phyloP scores from a whole-genome alignment of 441 rosid species.

The Pelargonium citronellum region DNA sequence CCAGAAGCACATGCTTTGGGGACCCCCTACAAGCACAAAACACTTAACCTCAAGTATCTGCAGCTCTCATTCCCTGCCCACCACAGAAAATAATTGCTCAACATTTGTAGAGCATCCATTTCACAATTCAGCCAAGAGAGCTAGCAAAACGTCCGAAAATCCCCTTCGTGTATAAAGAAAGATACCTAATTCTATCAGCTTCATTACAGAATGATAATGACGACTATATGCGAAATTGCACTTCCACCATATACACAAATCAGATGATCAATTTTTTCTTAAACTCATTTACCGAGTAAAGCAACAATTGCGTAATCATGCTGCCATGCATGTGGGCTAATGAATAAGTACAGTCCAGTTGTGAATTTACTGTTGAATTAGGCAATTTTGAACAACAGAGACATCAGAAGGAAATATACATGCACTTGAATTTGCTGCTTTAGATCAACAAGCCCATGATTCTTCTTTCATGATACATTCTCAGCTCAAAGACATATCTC shows the following conservation, averaged over 20 bases:
- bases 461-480: background rate
- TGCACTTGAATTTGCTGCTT: background rate
- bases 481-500: background rate
- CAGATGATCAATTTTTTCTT: no score
- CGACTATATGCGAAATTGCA: background rate
- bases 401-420: background rate
- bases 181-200: no score
- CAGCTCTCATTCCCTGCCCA: no score
- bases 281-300: no score
- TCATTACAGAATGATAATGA: background rate
- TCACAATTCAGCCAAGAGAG: background rate
- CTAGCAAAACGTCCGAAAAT: background rate
- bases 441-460: constrained; percentile 1
- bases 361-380: background rate
- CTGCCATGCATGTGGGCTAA: no score
- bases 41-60: background rate
- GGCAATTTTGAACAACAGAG: background rate
- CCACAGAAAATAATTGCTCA: no score
- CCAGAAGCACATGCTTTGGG: constrained; percentile 12
- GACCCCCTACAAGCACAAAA: background rate
- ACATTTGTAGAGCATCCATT: background rate
- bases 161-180: background rate
- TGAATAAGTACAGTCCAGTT: background rate
- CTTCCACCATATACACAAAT: no score
- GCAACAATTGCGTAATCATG: no score